Percentiles rank a stretch among this genome's conserved stretches.
Conservation (phyloP, 2,329 filamentous ascomycete genomes). For the Aulographum hederae region DNA sequence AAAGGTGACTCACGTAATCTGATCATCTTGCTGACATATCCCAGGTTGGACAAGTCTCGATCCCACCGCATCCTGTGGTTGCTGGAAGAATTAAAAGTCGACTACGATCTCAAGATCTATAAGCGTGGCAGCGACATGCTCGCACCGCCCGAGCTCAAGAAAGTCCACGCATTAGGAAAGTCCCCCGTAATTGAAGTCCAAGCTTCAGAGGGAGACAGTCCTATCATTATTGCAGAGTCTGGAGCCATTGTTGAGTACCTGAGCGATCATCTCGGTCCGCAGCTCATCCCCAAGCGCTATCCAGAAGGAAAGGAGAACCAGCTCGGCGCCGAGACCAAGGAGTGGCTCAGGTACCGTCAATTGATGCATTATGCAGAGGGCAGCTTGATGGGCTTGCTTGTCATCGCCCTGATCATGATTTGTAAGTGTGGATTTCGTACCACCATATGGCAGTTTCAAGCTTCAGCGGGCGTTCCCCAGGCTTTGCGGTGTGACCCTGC, state of each 20-base stretch:
- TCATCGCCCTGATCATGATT: conserved; percentile 44
- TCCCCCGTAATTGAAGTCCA: conserved; percentile 60
- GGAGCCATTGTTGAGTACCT: conserved; percentile 70
- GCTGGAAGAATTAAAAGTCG: conserved; percentile 61
- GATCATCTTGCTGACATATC: too few species aligned
- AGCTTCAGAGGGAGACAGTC: conserved; percentile 23
- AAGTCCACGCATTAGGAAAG: conserved; percentile 73
- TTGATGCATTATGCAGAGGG: conserved; percentile 77
- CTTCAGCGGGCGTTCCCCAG: too few species aligned
- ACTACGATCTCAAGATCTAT: conserved; percentile 66
- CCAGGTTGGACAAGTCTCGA: conserved; percentile 74
- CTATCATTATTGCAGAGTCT: conserved; percentile 60
- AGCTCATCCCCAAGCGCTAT: conserved; percentile 34
- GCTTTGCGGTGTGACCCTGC: not conserved
- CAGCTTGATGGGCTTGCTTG: conserved; percentile 54
- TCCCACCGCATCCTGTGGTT: conserved; percentile 74
- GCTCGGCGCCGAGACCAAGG: conserved; percentile 38
- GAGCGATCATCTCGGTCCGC: conserved; percentile 42
- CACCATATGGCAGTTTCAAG: not conserved
- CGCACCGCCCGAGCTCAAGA: conserved; percentile 59
- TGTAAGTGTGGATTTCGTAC: conserved; percentile 23
- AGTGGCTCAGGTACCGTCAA: conserved; percentile 44
- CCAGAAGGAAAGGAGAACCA: conserved; percentile 33
- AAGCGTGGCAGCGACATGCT: conserved; percentile 46
- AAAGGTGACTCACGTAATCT: too few species aligned